Conservation (phyloP, 768 basidiomycete genomes). For the Phaeolepiota aurea region DNA sequence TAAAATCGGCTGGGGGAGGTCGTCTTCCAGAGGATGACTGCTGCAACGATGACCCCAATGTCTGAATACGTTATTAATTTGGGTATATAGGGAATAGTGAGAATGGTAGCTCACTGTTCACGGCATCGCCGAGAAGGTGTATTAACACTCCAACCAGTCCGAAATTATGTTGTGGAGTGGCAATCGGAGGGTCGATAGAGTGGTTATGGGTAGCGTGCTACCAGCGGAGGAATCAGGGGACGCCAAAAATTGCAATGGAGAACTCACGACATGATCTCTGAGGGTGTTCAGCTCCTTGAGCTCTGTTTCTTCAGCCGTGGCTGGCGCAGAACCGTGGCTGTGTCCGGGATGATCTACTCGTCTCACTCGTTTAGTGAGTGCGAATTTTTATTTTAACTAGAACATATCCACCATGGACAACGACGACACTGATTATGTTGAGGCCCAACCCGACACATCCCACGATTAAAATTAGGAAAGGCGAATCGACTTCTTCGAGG, state of each 20-base stretch:
- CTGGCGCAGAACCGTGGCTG: slow-evolving; percentile 26
- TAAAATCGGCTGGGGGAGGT: slow-evolving; percentile 38
- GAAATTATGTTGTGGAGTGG: slow-evolving; percentile 27
- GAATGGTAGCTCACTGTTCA: slow-evolving; percentile 32
- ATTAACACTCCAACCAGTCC: slow-evolving; percentile 40
- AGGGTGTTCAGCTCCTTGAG: slow-evolving; percentile 10
- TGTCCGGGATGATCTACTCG: slow-evolving; percentile 33
- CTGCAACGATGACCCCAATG: slow-evolving; percentile 45
- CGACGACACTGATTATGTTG: slow-evolving; percentile 38
- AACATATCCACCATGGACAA: slow-evolving; percentile 34
- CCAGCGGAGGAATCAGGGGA: background rate
- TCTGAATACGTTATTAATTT: slow-evolving; percentile 20
- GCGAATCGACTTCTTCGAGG: slow-evolving; percentile 32
- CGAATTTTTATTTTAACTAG: background rate
- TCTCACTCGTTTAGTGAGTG: no score
- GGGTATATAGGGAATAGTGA: slow-evolving; percentile 2
- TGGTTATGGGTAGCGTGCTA: slow-evolving; percentile 46
- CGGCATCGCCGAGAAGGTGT: slow-evolving; percentile 45
- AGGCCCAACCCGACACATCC: slow-evolving; percentile 38
- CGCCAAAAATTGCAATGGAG: background rate
- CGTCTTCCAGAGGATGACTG: slow-evolving; percentile 39
- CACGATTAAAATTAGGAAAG: slow-evolving; percentile 37
- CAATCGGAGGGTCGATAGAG: slow-evolving; percentile 26
- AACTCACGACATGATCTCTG: slow-evolving; percentile 21
- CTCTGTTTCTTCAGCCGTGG: slow-evolving; percentile 10